A percentile compares a stretch with the other conserved stretches of the same genome.
Conservation (phyloP, 129 eudicot genomes). For the Smallanthus sonchifolius region DNA sequence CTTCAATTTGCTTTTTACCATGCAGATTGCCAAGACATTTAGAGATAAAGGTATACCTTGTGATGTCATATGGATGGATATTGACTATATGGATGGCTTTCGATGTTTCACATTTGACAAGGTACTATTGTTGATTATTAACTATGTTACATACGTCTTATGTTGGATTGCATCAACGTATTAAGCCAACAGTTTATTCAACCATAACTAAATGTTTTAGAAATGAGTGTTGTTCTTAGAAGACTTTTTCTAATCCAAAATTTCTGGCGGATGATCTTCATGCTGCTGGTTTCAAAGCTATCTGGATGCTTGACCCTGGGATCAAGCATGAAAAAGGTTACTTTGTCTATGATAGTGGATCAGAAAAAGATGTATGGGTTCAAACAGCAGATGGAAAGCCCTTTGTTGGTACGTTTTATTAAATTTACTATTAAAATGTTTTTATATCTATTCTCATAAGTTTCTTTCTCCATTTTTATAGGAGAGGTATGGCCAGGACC, state of each 20-base stretch:
- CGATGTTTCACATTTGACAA: slow-evolving; percentile 91
- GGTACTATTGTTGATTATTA: slow-evolving; percentile 29
- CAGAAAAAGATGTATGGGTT: slow-evolving; percentile 73
- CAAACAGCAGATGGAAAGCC: slow-evolving; percentile 69
- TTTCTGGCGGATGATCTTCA: slow-evolving; percentile 73
- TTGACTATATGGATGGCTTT: slow-evolving; percentile 95
- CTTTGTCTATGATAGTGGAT: slow-evolving; percentile 76
- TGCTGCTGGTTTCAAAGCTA: slow-evolving; percentile 73
- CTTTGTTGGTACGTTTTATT: slow-evolving; percentile 50
- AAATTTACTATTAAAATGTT: neutral
- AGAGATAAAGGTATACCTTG: slow-evolving; percentile 90
- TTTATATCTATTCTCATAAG: slow-evolving; percentile 14
- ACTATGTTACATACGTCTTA: neutral
- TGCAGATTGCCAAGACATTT: slow-evolving; percentile 87
- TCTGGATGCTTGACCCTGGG: slow-evolving; percentile 99
- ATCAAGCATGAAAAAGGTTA: slow-evolving; percentile 78
- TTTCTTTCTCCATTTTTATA: slow-evolving; percentile 14
- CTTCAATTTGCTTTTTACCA: neutral
- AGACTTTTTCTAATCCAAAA: slow-evolving; percentile 70
- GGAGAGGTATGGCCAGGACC: slow-evolving; percentile 99
- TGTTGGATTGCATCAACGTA: neutral
- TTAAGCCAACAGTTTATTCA: neutral
- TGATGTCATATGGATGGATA: slow-evolving; percentile 99
- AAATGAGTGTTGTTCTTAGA: slow-evolving; percentile 37
- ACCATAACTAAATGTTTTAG: neutral